Evolutionary conservation across 257 asterid genomes (phyloP).

Genomic region (Cynanchum wilfordii): DNA sequence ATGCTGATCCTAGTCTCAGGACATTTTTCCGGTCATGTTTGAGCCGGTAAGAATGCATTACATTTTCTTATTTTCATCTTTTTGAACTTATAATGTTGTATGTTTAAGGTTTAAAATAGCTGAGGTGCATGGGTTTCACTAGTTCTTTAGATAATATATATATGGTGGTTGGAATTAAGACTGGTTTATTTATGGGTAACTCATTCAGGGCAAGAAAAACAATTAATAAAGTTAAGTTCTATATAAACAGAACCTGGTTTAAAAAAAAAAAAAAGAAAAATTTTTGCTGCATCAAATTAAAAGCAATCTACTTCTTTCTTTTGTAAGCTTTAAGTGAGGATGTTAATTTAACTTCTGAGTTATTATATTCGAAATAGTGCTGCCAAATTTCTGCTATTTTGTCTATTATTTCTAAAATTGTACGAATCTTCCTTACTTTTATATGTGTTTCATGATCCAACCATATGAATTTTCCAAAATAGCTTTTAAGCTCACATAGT

Average conservation of each 20-base stretch:
- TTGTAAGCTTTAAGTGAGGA: not conserved
- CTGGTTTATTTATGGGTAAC: not conserved
- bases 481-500: not conserved
- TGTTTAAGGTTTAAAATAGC: not conserved
- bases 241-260: not conserved
- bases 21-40: slow-evolving; percentile 72
- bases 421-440: not conserved
- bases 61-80: slow-evolving; percentile 3
- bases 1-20: slow-evolving; percentile 87
- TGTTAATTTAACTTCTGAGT: not conserved
- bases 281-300: not conserved
- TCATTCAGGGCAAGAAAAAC: not conserved
- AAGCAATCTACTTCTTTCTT: not conserved
- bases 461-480: not conserved
- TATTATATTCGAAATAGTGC: not conserved
- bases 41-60: slow-evolving; percentile 62
- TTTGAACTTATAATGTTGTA: not conserved
- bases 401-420: not conserved
- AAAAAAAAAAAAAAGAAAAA: not conserved
- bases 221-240: not conserved
- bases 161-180: not conserved
- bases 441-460: not conserved
- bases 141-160: not conserved
- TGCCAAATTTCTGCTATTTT: not conserved
- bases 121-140: not conserved